Conservation (phyloP, 768 basidiomycete species). For the Macrolepiota fuliginosa region DNA sequence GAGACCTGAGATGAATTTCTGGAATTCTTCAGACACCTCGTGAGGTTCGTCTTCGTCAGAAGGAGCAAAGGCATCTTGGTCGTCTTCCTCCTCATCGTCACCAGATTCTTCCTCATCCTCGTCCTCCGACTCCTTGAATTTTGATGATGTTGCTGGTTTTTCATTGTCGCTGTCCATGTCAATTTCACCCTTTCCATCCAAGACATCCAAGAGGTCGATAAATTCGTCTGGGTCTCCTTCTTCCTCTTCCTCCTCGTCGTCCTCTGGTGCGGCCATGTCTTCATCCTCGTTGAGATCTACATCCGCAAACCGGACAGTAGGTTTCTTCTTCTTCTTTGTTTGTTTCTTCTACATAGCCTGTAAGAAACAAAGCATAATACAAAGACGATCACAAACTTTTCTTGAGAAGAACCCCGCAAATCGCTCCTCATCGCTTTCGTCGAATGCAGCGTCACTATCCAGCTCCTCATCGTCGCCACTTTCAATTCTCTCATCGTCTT, state of each 20-base stretch:
- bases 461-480: conserved; percentile 83
- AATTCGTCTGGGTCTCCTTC: conserved; percentile 53
- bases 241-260: conserved; percentile 42
- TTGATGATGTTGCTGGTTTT: conserved; percentile 25
- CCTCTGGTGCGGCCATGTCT: conserved; percentile 29
- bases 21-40: conserved; percentile 65
- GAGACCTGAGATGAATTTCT: conserved; percentile 68
- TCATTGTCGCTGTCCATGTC: conserved; percentile 39
- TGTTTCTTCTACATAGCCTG: conserved; percentile 22
- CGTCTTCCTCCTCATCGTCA: conserved; percentile 34
- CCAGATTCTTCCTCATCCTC: conserved; percentile 29
- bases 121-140: conserved; percentile 13
- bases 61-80: conserved; percentile 33
- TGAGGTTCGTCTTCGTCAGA: conserved; percentile 49
- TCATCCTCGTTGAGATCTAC: conserved; percentile 69
- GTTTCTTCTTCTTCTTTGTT: conserved; percentile 27
- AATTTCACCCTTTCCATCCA: conserved; percentile 59
- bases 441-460: conserved; percentile 81
- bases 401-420: conserved; percentile 63
- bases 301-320: conserved; percentile 43
- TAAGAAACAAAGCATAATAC: not conserved
- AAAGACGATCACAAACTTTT: conserved; percentile 33
- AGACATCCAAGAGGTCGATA: conserved; percentile 62
- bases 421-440: conserved; percentile 77
- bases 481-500: conserved; percentile 52